phyloP scores from a whole-genome alignment of 2,329 filamentous ascomycete genomes.

The Monilinia aucupariae region DNA sequence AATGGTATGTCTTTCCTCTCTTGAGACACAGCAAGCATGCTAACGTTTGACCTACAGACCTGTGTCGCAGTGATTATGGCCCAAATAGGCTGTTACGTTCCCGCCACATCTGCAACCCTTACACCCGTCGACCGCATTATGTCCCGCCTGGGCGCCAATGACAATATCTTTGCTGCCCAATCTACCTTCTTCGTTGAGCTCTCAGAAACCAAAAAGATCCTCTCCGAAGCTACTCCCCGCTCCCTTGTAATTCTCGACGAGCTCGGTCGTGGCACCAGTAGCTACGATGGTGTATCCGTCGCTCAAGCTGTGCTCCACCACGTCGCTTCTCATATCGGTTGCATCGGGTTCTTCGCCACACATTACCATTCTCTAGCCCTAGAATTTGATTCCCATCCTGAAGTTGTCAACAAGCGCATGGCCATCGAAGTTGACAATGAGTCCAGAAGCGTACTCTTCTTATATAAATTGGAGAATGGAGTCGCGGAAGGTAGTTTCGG shows the following conservation, averaged over 20 bases:
- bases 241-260: slow-evolving; percentile 97
- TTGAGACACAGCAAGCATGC: slow-evolving; percentile 6
- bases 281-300: slow-evolving; percentile 93
- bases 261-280: slow-evolving; percentile 87
- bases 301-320: slow-evolving; percentile 97
- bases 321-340: slow-evolving; percentile 86
- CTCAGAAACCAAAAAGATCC: slow-evolving; percentile 95
- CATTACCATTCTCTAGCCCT: slow-evolving; percentile 93
- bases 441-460: slow-evolving; percentile 82
- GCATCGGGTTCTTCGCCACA: slow-evolving; percentile 93
- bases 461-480: slow-evolving; percentile 89
- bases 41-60: slow-evolving; percentile 48
- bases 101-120: slow-evolving; percentile 72
- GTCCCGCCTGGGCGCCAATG: slow-evolving; percentile 93
- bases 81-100: slow-evolving; percentile 90
- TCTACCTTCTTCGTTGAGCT: slow-evolving; percentile 98
- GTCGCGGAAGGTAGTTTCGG: slow-evolving; percentile 96
- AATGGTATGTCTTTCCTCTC: slow-evolving; percentile 58
- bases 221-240: slow-evolving; percentile 86
- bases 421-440: slow-evolving; percentile 87
- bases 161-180: slow-evolving; percentile 98
- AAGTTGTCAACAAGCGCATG: slow-evolving; percentile 84
- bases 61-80: slow-evolving; percentile 97
- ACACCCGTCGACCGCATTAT: slow-evolving; percentile 97
- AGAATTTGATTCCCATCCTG: slow-evolving; percentile 84